These are phyloP conservation scores for Pseudozyma thailandica DNA, from an alignment of 1,284 basidiomycete genomes.

Conservation along the genomic window DNA sequence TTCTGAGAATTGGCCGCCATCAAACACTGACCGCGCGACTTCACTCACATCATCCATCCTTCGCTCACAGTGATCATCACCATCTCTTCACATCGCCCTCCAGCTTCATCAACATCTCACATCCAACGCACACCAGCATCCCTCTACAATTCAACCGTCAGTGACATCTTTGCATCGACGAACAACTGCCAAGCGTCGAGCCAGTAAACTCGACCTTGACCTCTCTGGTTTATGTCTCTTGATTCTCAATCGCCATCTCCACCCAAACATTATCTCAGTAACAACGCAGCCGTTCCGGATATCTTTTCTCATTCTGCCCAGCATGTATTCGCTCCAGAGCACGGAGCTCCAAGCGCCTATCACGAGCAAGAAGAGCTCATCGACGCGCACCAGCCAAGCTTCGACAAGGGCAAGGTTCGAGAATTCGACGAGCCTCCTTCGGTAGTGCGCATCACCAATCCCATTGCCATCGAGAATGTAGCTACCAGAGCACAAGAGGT, in stretches of 20 bases:
- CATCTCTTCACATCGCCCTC: too few species aligned
- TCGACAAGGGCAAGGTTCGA: slow-evolving; percentile 29
- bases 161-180: slow-evolving; percentile 23
- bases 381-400: not conserved
- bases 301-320: slow-evolving; percentile 5
- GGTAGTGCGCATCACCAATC: slow-evolving; percentile 40
- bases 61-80: too few species aligned
- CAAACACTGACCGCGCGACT: too few species aligned
- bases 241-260: slow-evolving; percentile 10
- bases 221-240: slow-evolving; percentile 41
- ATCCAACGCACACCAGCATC: too few species aligned
- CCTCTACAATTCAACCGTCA: not conserved
- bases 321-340: slow-evolving; percentile 5
- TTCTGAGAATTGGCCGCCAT: too few species aligned
- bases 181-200: slow-evolving; percentile 20
- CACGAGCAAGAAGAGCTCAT: not conserved
- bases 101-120: too few species aligned
- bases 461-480: not conserved
- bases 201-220: slow-evolving; percentile 20
- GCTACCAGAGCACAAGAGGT: not conserved
- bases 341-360: not conserved
- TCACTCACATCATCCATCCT: too few species aligned
- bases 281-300: not conserved
- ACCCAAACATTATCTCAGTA: slow-evolving; percentile 9
- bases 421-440: slow-evolving; percentile 10